Evolutionary conservation across 139 green algal genomes (phyloP), one percentile per base, ranked within the genome.

Genomic region (Nannochloris sp.): DNA sequence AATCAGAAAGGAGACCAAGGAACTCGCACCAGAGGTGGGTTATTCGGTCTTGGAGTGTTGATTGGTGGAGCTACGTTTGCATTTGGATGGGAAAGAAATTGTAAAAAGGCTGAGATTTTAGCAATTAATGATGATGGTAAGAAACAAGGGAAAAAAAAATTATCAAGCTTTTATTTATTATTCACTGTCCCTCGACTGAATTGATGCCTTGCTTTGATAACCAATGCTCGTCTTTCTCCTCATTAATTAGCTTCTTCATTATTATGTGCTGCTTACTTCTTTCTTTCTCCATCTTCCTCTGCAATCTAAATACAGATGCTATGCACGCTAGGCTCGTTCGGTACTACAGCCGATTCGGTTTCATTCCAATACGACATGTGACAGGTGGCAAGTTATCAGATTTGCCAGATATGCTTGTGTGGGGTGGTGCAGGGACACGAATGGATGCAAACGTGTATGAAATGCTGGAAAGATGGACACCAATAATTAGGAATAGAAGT

Each of bases 81-180:
- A 19, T 68, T 82, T 60, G 87, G 75, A n/a, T 24, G 23, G n/a
- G 60, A 42, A 0, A 48, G 44, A 1, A 85, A 83, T n/a, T 90
- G 81, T 73, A 53, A 12, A 0, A 88, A 72, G 23, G 85, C 83
- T 1, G 87, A 95, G 58, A 90, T 94, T 25, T 71, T 95, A 10
- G 87, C 87, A 2, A 95, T 95, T 61, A 88, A 90, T 59, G 85
- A 92, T 60, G 83, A 79, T 51, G 66, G 75, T 74, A 35, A 61
- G 53, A n/a, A n/a, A n/a, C n/a, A n/a, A n/a, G n/a, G n/a, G n/a
- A n/a, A n/a, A n/a, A n/a, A n/a, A n/a, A n/a, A n/a, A n/a, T n/a
- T n/a, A n/a, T n/a, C n/a, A n/a, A n/a, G n/a, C n/a, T n/a, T n/a
- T n/a, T n/a, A n/a, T n/a, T n/a, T n/a, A n/a, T n/a, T n/a, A n/a